Percentiles rank a stretch among this genome's conserved stretches.
phyloP scores from a whole-genome alignment of 257 asterid species.

The Solanum clarkiae region DNA sequence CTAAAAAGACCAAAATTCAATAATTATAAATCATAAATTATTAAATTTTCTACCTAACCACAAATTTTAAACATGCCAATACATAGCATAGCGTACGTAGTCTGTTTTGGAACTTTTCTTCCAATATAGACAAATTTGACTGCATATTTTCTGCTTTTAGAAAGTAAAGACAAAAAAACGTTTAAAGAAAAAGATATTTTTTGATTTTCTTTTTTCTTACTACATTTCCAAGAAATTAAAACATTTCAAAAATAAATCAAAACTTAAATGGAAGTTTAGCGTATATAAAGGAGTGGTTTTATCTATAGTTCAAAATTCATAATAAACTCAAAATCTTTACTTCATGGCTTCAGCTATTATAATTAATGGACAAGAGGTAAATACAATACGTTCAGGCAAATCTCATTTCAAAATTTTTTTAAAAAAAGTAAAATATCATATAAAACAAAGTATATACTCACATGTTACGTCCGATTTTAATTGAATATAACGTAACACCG shows the following conservation, averaged over 20 bases:
- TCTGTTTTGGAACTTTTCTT: neutral
- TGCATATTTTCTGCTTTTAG: neutral
- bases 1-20: neutral
- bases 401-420: rapidly evolving
- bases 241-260: neutral
- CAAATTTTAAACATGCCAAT: neutral
- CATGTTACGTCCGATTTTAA: neutral
- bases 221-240: neutral
- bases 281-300: neutral
- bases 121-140: neutral
- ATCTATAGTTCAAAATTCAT: too few species aligned
- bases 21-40: neutral
- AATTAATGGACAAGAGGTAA: neutral
- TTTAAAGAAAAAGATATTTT: neutral
- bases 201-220: neutral
- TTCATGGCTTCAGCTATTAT: rapidly evolving
- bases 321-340: neutral
- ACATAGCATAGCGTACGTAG: neutral
- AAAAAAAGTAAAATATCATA: neutral
- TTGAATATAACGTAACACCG: neutral
- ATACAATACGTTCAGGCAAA: neutral
- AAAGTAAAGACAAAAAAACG: neutral
- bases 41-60: neutral
- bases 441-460: neutral
- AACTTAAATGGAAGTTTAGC: neutral